Evolutionary conservation across 352 stramenopile genomes (phyloP).

Genomic region (Plasmopara muralis): DNA sequence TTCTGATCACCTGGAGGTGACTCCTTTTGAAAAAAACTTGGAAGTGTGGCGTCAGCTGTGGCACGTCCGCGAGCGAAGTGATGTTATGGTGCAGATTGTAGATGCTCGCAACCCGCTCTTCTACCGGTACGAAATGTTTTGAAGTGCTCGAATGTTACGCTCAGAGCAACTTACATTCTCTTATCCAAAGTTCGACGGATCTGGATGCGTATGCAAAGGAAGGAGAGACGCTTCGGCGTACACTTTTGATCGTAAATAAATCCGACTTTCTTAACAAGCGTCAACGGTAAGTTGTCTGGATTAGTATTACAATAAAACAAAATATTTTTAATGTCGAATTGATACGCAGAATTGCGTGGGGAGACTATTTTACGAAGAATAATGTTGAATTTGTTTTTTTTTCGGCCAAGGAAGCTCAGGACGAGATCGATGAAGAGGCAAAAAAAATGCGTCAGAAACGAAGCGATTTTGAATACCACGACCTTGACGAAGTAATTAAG

Average conservation of each 20-base stretch:
- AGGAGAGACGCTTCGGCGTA: conserved; percentile 81
- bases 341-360: conserved; percentile 77
- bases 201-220: conserved; percentile 94
- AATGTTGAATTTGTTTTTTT: conserved; percentile 97
- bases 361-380: conserved; percentile 90
- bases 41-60: conserved; percentile 99
- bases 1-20: conserved; percentile 86
- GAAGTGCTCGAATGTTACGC: neutral
- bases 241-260: conserved; percentile 99
- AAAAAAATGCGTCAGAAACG: conserved; percentile 52
- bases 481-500: conserved; percentile 33
- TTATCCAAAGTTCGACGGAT: conserved; percentile 83
- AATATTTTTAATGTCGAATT: neutral
- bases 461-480: conserved; percentile 28
- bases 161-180: neutral
- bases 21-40: conserved; percentile 99
- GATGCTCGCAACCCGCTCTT: conserved; percentile 98
- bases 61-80: conserved; percentile 96
- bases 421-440: conserved; percentile 79
- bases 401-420: conserved; percentile 93
- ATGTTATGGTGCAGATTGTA: conserved; percentile 98
- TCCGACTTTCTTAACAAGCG: conserved; percentile 94
- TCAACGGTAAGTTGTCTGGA: conserved; percentile 63
- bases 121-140: conserved; percentile 67
- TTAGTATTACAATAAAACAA: neutral